Percentiles rank a stretch among this genome's conserved stretches.
Conservation (phyloP, 352 stramenopile species). For the Globisporangium emineosum region DNA sequence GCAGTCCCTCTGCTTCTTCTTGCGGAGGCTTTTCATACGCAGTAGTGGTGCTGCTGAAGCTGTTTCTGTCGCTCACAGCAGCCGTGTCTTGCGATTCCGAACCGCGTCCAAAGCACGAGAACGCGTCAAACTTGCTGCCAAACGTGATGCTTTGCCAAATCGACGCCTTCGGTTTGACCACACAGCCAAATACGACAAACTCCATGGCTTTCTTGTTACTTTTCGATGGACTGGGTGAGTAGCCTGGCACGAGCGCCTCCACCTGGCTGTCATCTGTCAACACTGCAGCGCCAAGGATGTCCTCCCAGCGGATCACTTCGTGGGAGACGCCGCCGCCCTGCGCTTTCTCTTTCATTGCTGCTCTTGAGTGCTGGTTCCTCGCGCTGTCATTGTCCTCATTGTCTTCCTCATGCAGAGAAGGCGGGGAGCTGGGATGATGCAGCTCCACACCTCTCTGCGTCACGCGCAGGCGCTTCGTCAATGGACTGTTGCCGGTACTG, state of each 20-base stretch:
- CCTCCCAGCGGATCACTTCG: slow-evolving; percentile 43
- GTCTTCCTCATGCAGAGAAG: not conserved
- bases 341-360: slow-evolving; percentile 3
- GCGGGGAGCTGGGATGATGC: not conserved
- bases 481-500: not conserved
- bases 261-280: slow-evolving; percentile 16
- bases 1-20: not conserved
- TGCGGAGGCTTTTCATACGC: slow-evolving; percentile 12
- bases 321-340: not conserved
- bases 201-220: slow-evolving; percentile 24
- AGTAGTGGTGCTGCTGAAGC: not conserved
- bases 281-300: slow-evolving; percentile 40
- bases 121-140: slow-evolving; percentile 20
- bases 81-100: slow-evolving; percentile 9
- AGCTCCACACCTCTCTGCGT: slow-evolving; percentile 10
- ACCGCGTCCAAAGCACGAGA: slow-evolving; percentile 21
- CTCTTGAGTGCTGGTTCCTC: not conserved
- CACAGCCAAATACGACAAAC: slow-evolving; percentile 36
- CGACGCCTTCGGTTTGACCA: slow-evolving; percentile 16
- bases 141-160: slow-evolving; percentile 20
- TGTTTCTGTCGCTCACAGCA: slow-evolving; percentile 7
- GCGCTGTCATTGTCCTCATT: not conserved
- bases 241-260: slow-evolving; percentile 20
- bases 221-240: slow-evolving; percentile 11
- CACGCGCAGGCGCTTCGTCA: slow-evolving; percentile 4